These are phyloP conservation scores for Atkinsonella hypoxylon DNA, from an alignment of 2,329 filamentous ascomycete species.

Conservation along the genomic window DNA sequence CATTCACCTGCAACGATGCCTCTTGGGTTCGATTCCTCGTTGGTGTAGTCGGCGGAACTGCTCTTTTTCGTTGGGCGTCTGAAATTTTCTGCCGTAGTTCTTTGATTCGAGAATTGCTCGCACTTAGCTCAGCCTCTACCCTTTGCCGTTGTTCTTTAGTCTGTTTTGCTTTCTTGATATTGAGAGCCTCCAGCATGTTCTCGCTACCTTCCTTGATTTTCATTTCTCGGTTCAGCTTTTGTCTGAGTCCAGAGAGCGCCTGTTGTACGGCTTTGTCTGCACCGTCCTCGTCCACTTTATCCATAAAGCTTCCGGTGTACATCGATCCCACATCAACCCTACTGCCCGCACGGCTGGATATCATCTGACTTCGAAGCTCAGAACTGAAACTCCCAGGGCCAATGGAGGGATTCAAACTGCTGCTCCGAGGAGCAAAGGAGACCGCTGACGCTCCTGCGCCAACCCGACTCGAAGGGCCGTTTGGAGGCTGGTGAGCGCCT, in stretches of 20 bases:
- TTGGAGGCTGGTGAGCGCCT: slow-evolving; percentile 35
- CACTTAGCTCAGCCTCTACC: slow-evolving; percentile 80
- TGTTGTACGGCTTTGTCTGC: slow-evolving; percentile 50
- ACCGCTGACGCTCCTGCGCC: slow-evolving; percentile 42
- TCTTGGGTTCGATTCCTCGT: slow-evolving; percentile 39
- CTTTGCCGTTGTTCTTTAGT: slow-evolving; percentile 70
- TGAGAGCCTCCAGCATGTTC: slow-evolving; percentile 90
- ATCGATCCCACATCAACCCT: slow-evolving; percentile 23
- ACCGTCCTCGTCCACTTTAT: slow-evolving; percentile 53
- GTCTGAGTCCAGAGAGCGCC: slow-evolving; percentile 62
- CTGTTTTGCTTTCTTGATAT: slow-evolving; percentile 91
- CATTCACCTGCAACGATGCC: slow-evolving; percentile 30
- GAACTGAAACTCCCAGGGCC: slow-evolving; percentile 81
- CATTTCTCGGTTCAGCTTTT: slow-evolving; percentile 84
- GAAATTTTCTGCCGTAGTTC: slow-evolving; percentile 47
- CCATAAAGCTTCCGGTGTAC: slow-evolving; percentile 31
- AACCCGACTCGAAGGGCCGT: slow-evolving; percentile 32
- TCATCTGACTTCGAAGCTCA: slow-evolving; percentile 64
- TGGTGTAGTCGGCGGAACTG: slow-evolving; percentile 36
- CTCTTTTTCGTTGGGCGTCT: slow-evolving; percentile 43
- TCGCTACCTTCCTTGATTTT: slow-evolving; percentile 98
- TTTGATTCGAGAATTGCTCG: slow-evolving; percentile 65
- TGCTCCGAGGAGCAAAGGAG: slow-evolving; percentile 53
- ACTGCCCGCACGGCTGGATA: slow-evolving; percentile 22
- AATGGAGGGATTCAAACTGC: slow-evolving; percentile 58